A percentile compares a stretch with the other conserved stretches of the same genome.
Evolutionary conservation across 306 rosid species (phyloP).

Genomic region (Inga laurina): DNA sequence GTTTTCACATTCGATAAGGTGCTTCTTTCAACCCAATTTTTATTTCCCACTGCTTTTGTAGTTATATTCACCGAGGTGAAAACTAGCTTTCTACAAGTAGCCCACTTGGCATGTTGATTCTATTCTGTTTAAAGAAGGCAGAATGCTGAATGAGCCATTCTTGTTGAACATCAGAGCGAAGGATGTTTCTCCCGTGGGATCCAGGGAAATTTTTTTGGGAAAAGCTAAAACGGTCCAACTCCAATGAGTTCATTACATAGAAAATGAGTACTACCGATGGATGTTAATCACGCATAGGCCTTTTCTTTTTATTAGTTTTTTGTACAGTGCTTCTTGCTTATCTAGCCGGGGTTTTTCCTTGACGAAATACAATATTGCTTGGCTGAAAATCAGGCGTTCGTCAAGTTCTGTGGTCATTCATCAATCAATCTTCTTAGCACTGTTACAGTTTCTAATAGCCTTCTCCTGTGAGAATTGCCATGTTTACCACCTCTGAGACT

Average conservation of each 20-base stretch:
- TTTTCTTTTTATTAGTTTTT: background rate
- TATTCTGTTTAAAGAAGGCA: background rate
- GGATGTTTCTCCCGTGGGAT: background rate
- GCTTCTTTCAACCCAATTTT: background rate
- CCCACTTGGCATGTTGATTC: background rate
- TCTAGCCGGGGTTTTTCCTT: background rate
- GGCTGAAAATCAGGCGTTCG: background rate
- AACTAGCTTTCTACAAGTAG: background rate
- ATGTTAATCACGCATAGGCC: background rate
- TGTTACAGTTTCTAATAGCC: background rate
- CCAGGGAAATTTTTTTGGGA: background rate
- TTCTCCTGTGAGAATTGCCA: background rate
- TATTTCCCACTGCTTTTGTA: background rate
- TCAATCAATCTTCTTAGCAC: background rate
- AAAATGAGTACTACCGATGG: background rate
- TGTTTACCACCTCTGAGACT: background rate
- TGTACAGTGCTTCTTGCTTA: background rate
- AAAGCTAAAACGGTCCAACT: background rate
- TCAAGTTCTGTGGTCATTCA: background rate
- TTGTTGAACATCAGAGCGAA: background rate
- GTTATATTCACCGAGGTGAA: background rate
- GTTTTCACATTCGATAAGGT: conserved; percentile 80
- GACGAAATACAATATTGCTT: background rate
- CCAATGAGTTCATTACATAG: background rate
- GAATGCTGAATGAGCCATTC: background rate